Percentiles rank a stretch among this genome's conserved stretches.
These are phyloP conservation scores for Eucalyptus globulus DNA, from an alignment of 345 rosid genomes.

Conservation along the genomic window DNA sequence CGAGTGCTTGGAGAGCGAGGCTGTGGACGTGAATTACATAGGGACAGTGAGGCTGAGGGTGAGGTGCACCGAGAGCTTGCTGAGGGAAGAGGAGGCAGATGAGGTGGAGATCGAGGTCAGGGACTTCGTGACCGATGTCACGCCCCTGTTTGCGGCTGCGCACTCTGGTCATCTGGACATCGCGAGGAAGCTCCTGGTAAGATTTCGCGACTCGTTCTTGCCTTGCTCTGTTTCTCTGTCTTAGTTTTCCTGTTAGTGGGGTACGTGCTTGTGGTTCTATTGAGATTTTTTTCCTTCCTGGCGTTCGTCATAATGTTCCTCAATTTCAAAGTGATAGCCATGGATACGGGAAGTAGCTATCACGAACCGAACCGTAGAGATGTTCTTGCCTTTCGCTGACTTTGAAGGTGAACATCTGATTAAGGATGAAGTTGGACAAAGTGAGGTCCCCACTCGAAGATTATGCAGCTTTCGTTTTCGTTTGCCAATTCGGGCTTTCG, in stretches of 20 bases:
- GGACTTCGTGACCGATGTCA: conserved; percentile 26
- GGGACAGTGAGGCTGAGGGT: conserved; percentile 19
- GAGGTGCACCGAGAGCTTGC: conserved; percentile 11
- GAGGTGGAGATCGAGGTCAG: conserved; percentile 12
- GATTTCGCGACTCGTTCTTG: neutral
- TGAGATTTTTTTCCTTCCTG: neutral
- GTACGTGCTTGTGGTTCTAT: neutral
- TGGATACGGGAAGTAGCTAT: neutral
- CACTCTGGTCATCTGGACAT: conserved; percentile 14
- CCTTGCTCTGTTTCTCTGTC: neutral
- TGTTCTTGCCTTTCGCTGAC: neutral
- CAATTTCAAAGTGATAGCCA: neutral
- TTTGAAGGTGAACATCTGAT: neutral
- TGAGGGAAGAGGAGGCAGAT: conserved; percentile 19
- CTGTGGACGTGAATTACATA: conserved; percentile 12
- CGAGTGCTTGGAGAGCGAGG: neutral
- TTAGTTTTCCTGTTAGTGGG: neutral
- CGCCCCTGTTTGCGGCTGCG: conserved; percentile 19
- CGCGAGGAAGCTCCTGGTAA: conserved; percentile 19
- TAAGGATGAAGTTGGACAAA: neutral
- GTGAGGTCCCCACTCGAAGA: neutral
- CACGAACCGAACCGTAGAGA: neutral
- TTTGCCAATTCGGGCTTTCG: neutral
- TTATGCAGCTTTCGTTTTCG: neutral
- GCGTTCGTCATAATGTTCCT: neutral